Evolutionary conservation across 306 rosid genomes (phyloP).

Genomic region (Cicer judaicum): DNA sequence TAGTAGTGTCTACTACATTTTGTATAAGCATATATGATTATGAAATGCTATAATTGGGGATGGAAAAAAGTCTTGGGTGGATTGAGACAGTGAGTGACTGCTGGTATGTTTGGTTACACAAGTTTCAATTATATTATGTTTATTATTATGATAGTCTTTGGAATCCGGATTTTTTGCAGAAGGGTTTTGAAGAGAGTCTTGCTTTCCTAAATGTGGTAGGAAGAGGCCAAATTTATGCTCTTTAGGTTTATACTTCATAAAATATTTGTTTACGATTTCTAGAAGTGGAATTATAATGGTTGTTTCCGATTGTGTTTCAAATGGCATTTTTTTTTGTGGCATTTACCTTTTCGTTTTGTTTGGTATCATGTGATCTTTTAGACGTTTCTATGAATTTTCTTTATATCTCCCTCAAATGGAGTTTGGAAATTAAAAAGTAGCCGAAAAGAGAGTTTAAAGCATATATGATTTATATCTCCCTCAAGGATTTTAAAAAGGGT

Average conservation of each 20-base stretch:
- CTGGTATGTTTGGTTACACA: constrained; percentile 25
- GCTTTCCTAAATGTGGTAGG: constrained; percentile 33
- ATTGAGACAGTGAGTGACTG: constrained; percentile 24
- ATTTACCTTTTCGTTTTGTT: neutral
- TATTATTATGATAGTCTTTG: constrained; percentile 38
- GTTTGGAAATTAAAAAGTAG: neutral
- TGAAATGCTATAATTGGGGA: constrained; percentile 30
- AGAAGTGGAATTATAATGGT: constrained; percentile 12
- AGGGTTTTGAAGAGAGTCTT: constrained; percentile 54
- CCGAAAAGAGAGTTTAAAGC: too few relatives aligned
- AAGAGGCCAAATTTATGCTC: constrained; percentile 24
- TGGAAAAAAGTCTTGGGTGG: constrained; percentile 29
- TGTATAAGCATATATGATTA: constrained; percentile 33
- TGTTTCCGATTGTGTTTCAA: constrained; percentile 6
- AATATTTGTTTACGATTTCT: constrained; percentile 40
- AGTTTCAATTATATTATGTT: constrained; percentile 45
- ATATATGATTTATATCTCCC: too few relatives aligned
- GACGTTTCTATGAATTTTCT: neutral
- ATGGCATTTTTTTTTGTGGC: neutral
- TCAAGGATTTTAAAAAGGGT: too few relatives aligned
- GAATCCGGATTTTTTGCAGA: constrained; percentile 50
- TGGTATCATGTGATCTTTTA: neutral
- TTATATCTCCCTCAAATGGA: neutral
- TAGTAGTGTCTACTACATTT: constrained; percentile 31
- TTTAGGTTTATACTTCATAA: constrained; percentile 25